Evolutionary conservation across 1,139 yeast genomes (phyloP), one percentile per base, ranked within the genome.

Genomic region (Pichia sp.): DNA sequence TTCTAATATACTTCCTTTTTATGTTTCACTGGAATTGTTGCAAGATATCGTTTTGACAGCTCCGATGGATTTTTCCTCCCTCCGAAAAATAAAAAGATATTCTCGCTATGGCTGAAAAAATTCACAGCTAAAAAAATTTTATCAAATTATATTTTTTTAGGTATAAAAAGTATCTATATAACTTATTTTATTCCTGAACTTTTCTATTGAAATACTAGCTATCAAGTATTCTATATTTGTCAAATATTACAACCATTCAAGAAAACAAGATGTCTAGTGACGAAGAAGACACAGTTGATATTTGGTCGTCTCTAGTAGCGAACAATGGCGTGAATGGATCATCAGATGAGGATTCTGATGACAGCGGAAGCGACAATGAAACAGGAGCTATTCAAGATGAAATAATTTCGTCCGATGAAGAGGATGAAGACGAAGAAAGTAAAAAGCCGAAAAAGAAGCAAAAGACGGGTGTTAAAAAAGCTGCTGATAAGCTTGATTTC

Each of bases 221-320:
- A 41, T 15, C 19, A 15, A 41, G 19, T 7, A 19, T 42, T 11
- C 26, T 23, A 23, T 23, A 23, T 23, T 23, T 23, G 26, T 23
- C 26, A 23, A 23, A 23, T 23, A 23, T 23, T 23, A 19, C 8
- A 26, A 11, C 13, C 11, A 15, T 19, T 10, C 3, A 29, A 15
- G 26, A 30, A 38, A 6, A n/a, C 19, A 36, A 11, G 34, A 51
- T 51, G 53, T 49, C 61, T 50, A 75, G 73, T 50, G 85, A 79
- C 67, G 89, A 83, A 65, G 87, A 81, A 64, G 86, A 76, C 16
- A 38, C 41, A 8, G 78, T 73, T 65, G 92, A 87, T 68, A 87
- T 88, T 64, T 85, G 90, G 41, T 75, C 80, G 41, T 75, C 83
- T 47, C 75, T 87, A 53, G 88, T 86, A 1, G 34, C 31, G 2